Percentiles rank a stretch among this genome's conserved stretches.
Conservation (phyloP, 2,329 filamentous ascomycete species). For the Diaporthe sp. region DNA sequence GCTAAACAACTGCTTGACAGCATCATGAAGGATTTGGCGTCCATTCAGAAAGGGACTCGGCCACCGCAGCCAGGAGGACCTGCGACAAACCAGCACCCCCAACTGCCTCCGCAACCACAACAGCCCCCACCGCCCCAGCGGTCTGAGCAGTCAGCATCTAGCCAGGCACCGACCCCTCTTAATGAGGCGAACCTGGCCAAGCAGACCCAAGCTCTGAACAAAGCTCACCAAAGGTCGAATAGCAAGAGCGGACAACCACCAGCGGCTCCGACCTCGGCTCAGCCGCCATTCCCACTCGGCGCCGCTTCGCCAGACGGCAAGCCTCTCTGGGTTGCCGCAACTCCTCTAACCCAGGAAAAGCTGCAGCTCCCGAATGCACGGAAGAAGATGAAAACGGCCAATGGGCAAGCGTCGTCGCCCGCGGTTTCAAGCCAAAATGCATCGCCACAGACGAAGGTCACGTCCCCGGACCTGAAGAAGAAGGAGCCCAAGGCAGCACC, state of each 20-base stretch:
- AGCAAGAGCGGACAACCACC: slow-evolving; percentile 65
- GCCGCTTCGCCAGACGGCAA: slow-evolving; percentile 71
- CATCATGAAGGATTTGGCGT: slow-evolving; percentile 64
- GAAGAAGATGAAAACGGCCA: slow-evolving; percentile 67
- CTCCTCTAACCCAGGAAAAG: slow-evolving; percentile 65
- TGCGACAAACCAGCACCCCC: slow-evolving; percentile 46
- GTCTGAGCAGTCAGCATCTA: slow-evolving; percentile 34
- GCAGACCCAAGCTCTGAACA: slow-evolving; percentile 62
- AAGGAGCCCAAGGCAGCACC: slow-evolving; percentile 49
- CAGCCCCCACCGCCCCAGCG: slow-evolving; percentile 45
- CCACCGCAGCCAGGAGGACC: slow-evolving; percentile 48
- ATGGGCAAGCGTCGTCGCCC: slow-evolving; percentile 54
- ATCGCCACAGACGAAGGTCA: slow-evolving; percentile 53
- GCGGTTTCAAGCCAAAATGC: slow-evolving; percentile 45
- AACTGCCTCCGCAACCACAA: slow-evolving; percentile 39
- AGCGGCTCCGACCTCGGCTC: slow-evolving; percentile 68
- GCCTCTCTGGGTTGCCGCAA: slow-evolving; percentile 67
- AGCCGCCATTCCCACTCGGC: slow-evolving; percentile 70
- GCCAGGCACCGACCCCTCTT: slow-evolving; percentile 44
- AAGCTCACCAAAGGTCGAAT: slow-evolving; percentile 59
- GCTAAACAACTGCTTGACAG: slow-evolving; percentile 62
- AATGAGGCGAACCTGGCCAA: slow-evolving; percentile 66
- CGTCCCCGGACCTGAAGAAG: slow-evolving; percentile 61
- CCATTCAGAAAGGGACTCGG: slow-evolving; percentile 35
- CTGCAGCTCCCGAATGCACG: slow-evolving; percentile 66